Conservation (phyloP, 805 yeast genomes). For the Suhomyces xylopsoci region DNA sequence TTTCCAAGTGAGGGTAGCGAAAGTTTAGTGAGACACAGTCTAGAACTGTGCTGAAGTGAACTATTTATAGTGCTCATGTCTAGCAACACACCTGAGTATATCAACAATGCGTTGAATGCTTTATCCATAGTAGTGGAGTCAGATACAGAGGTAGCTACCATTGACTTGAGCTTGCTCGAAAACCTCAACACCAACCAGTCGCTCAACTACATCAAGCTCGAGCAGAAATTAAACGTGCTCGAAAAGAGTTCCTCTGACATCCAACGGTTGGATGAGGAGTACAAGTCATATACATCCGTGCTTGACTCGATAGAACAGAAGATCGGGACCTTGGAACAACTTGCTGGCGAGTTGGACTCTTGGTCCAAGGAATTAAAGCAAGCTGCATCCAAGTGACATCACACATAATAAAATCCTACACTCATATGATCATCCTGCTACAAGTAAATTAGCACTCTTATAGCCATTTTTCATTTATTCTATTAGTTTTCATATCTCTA, state of each 20-base stretch:
- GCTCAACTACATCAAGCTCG: constrained; percentile 46
- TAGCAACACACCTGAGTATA: constrained; percentile 26
- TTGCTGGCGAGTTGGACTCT: constrained; percentile 57
- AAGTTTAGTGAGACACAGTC: neutral
- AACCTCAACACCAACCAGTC: constrained; percentile 59
- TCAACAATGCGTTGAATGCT: constrained; percentile 27
- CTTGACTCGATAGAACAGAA: constrained; percentile 30
- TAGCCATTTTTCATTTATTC: neutral
- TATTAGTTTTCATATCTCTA: neutral
- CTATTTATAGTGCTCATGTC: constrained; percentile 14
- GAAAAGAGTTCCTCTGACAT: constrained; percentile 36
- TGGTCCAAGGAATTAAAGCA: constrained; percentile 53
- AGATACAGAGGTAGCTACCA: constrained; percentile 41
- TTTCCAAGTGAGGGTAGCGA: neutral
- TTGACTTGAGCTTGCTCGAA: constrained; percentile 48
- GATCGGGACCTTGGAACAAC: constrained; percentile 39
- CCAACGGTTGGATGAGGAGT: constrained; percentile 17
- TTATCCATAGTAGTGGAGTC: constrained; percentile 34
- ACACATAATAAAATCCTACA: neutral
- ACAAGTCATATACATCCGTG: constrained; percentile 17
- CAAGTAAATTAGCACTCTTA: neutral
- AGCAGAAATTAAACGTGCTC: constrained; percentile 37
- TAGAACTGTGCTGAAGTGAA: no score
- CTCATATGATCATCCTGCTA: neutral
- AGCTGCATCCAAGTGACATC: neutral